Evolutionary conservation across 2,329 filamentous ascomycete species (phyloP).

Genomic region (Fonsecaea nubica): DNA sequence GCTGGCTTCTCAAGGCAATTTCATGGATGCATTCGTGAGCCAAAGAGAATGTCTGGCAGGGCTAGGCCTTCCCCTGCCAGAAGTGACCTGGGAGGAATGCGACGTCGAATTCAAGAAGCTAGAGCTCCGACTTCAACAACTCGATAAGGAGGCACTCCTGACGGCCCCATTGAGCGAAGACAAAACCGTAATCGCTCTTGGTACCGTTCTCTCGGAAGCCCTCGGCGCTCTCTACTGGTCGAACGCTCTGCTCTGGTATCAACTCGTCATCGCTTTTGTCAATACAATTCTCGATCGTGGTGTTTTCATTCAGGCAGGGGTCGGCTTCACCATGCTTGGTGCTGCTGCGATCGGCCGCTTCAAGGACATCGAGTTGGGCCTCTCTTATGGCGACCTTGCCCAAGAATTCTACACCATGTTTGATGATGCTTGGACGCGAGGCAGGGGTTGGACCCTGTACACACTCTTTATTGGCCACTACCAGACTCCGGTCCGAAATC

Average conservation of each 20-base stretch:
- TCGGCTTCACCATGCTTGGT: conserved; percentile 65
- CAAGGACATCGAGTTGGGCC: conserved; percentile 61
- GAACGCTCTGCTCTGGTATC: conserved; percentile 65
- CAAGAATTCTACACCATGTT: conserved; percentile 60
- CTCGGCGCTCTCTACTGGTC: conserved; percentile 67
- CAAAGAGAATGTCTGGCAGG: conserved; percentile 74
- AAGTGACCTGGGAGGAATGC: conserved; percentile 75
- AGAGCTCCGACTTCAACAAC: conserved; percentile 64
- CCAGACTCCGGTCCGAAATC: conserved; percentile 58
- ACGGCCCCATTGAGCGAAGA: conserved; percentile 52
- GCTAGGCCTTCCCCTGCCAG: conserved; percentile 70
- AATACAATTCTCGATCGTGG: conserved; percentile 62
- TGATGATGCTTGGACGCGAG: conserved; percentile 61
- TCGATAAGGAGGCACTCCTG: conserved; percentile 56
- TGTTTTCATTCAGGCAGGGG: conserved; percentile 62
- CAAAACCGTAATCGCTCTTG: conserved; percentile 52
- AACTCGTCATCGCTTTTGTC: conserved; percentile 64
- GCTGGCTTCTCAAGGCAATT: conserved; percentile 75
- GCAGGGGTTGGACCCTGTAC: conserved; percentile 63
- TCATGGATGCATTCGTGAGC: conserved; percentile 69
- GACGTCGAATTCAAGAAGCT: conserved; percentile 74
- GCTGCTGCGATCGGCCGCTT: conserved; percentile 64
- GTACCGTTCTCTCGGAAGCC: conserved; percentile 64
- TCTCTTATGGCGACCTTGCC: conserved; percentile 61
- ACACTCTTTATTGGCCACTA: conserved; percentile 69